Conservation (phyloP, 306 rosid genomes). For the Aeschynomene evenia region DNA sequence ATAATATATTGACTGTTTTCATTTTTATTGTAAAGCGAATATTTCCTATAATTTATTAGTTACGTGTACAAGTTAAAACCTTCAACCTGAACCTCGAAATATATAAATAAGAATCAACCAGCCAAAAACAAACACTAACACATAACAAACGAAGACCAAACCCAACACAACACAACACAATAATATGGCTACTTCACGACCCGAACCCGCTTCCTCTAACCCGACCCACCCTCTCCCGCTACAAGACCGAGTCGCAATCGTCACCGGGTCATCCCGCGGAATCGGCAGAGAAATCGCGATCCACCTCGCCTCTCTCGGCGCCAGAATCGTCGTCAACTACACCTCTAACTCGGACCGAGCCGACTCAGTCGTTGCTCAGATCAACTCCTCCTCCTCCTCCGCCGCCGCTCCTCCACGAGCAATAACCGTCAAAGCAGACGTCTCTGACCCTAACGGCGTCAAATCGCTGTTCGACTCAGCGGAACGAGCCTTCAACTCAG, state of each 20-base stretch:
- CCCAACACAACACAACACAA: too few species aligned
- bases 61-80: too few species aligned
- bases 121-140: too few species aligned
- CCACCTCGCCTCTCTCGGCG: conserved; percentile 52
- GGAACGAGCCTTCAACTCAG: conserved; percentile 41
- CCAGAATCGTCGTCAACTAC: conserved; percentile 49
- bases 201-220: neutral
- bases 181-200: neutral
- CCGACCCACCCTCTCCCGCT: conserved; percentile 16
- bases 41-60: too few species aligned
- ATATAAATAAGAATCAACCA: too few species aligned
- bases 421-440: conserved; percentile 45
- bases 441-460: conserved; percentile 45
- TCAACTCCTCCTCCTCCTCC: conserved; percentile 25
- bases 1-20: too few species aligned
- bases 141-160: too few species aligned
- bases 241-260: conserved; percentile 46
- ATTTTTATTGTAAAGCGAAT: too few species aligned
- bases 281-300: conserved; percentile 53
- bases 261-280: conserved; percentile 63
- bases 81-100: too few species aligned
- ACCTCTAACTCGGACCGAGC: conserved; percentile 50
- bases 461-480: conserved; percentile 55
- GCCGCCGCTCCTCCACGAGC: conserved; percentile 28
- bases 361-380: conserved; percentile 36